A percentile compares a stretch with the other conserved stretches of the same genome.
Conservation (phyloP, 23 red algal species). For the Porphyridium purpureum region DNA sequence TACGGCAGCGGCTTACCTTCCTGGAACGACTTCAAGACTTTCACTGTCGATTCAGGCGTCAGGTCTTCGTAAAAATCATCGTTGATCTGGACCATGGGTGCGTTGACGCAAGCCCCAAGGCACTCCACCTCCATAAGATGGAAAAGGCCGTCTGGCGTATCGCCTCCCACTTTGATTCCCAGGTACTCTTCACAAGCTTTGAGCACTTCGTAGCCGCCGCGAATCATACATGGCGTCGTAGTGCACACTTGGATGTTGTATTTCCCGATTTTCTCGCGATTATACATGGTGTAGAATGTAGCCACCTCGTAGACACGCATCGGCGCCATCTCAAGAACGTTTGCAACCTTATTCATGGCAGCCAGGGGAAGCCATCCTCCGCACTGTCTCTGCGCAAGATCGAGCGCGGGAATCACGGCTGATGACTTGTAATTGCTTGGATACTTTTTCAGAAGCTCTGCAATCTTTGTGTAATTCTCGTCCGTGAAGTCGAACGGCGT, state of each 20-base stretch:
- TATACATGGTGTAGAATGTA: conserved; percentile 98
- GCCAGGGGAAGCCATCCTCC: conserved; percentile 92
- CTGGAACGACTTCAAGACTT: conserved; percentile 37
- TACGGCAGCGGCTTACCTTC: conserved; percentile 30
- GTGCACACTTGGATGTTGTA: conserved; percentile 97
- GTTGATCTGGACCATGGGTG: conserved; percentile 98
- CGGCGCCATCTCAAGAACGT: conserved; percentile 68
- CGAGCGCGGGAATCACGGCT: conserved; percentile 79
- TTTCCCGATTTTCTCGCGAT: conserved; percentile 70
- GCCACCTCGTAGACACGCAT: conserved; percentile 96
- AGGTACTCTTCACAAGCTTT: conserved; percentile 35
- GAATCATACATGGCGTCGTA: conserved; percentile 98
- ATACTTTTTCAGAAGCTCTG: conserved; percentile 56
- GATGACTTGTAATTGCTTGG: conserved; percentile 87
- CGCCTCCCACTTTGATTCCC: conserved; percentile 47
- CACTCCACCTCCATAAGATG: conserved; percentile 97
- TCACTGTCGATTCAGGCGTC: conserved; percentile 41
- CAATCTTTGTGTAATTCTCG: conserved; percentile 73
- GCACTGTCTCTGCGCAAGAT: conserved; percentile 85
- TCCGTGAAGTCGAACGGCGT: conserved; percentile 96
- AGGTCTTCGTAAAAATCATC: conserved; percentile 95
- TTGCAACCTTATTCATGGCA: conserved; percentile 92
- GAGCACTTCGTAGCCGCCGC: conserved; percentile 80
- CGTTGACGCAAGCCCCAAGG: conserved; percentile 93
- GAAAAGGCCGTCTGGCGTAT: conserved; percentile 69